A percentile compares a stretch with the other conserved stretches of the same genome.
Evolutionary conservation across 345 rosid genomes (phyloP).

Genomic region (Aethionema arabicum): DNA sequence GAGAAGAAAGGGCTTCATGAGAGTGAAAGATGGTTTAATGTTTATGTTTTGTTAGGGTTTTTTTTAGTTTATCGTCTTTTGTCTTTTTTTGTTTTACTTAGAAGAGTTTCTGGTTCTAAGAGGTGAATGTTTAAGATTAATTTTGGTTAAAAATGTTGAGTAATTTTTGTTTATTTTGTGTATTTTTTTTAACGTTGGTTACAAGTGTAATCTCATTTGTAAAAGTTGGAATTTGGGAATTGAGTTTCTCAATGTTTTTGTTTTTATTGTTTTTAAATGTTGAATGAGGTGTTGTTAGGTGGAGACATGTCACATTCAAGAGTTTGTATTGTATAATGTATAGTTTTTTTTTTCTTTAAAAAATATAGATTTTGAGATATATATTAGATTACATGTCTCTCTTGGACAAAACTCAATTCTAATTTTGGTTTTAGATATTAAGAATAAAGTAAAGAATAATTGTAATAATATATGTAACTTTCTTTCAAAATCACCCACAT

Average conservation of each 20-base stretch:
- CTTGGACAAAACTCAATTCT: background rate
- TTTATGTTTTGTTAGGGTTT: constrained; percentile 76
- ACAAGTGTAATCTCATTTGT: background rate
- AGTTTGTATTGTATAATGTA: constrained; percentile 5
- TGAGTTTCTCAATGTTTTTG: constrained; percentile 26
- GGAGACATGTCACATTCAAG: constrained; percentile 24
- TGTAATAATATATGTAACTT: no score
- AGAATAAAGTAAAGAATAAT: no score
- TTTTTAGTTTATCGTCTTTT: constrained; percentile 77
- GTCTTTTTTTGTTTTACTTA: constrained; percentile 67
- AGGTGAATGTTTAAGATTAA: constrained; percentile 29
- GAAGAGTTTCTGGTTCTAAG: constrained; percentile 77
- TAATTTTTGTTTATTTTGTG: no score
- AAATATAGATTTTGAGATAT: background rate
- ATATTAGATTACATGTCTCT: constrained; percentile 9
- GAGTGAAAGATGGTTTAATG: constrained; percentile 67
- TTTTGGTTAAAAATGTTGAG: no score
- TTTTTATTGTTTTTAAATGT: constrained; percentile 9
- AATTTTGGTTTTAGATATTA: no score
- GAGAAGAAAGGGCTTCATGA: constrained; percentile 63
- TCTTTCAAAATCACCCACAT: no score
- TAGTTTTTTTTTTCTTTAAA: background rate
- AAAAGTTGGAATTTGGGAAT: background rate
- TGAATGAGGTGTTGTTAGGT: constrained; percentile 16
- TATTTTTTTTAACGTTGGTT: no score